Base-by-base conservation (phyloP, 2,329 filamentous ascomycete species). In the Alternaria metachromatica region DNA sequence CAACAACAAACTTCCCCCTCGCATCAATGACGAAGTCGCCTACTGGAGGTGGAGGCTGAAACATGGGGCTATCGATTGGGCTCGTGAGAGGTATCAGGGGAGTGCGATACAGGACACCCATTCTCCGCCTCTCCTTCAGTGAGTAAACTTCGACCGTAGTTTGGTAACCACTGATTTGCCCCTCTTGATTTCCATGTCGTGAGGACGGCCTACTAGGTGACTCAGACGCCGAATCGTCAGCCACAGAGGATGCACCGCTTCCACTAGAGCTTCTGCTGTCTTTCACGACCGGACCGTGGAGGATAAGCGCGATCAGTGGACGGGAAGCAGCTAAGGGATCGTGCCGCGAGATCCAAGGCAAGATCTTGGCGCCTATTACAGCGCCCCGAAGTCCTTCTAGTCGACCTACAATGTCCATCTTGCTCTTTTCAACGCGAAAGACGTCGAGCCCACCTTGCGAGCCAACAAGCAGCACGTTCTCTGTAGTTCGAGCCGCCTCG, bases 91-190 rank as follows among this genome's bases (percentile, higher is more conserved):
- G 82, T 58, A 88, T 83, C 76, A 88, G 84, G 54, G 92, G 87
- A 46, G 90, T 89, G 71, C 89, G 87, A 64, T 96, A 89, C 9
- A 98, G 83, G 0, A 92, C 91, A 25, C 90, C 87, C 58, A 97
- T 81, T 59, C 88, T 87, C 65, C 87, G 86, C 71, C 89, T 90
- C n/a, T 90, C 92, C 70, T 87, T 89, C 63, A 98, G 82, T 1
- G 94, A 97, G 79, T 95, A 97, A 0, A 98, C 84, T 71, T 97
- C 93, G 6, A 97, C 93, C 0, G 91, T 90, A 0, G 94, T 97
- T 79, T 97, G 94, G 74, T 95, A 96, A 50, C 86, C 85, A 54
- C 88, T 86, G 62, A 89, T 83, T 46, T 74, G 73, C 18, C 67
- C 67, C 18, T 72, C 64, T 4, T 70, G 66, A n/a, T 76, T 69